These are phyloP conservation scores for Microdochium nivale DNA, from an alignment of 2,329 filamentous ascomycete genomes.

Conservation along the genomic window DNA sequence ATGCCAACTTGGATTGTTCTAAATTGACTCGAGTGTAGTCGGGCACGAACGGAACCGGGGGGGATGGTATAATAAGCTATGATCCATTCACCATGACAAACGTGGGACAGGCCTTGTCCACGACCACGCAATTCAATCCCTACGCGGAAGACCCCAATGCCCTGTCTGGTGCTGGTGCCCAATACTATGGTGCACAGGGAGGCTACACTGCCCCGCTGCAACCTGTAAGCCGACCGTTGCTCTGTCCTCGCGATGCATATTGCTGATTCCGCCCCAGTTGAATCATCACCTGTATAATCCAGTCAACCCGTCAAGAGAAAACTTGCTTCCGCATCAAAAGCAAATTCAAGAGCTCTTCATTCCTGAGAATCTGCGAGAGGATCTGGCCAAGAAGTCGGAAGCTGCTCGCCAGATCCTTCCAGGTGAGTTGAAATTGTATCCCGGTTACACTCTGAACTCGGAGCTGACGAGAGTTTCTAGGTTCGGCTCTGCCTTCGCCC, in stretches of 20 bases:
- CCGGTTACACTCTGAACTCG: not conserved
- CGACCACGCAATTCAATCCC: constrained; percentile 55
- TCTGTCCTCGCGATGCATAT: not conserved
- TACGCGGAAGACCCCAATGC: constrained; percentile 65
- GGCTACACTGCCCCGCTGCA: constrained; percentile 45
- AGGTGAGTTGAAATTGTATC: constrained; percentile 38
- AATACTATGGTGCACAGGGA: constrained; percentile 57
- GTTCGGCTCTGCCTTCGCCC: constrained; percentile 58
- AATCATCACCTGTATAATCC: constrained; percentile 93
- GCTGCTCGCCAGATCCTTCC: constrained; percentile 78
- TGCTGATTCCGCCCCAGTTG: constrained; percentile 37
- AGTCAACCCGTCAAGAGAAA: constrained; percentile 64
- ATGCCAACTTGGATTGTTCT: not conserved
- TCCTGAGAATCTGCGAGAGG: constrained; percentile 76
- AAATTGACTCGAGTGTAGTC: constrained; percentile 13
- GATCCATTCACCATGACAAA: constrained; percentile 58
- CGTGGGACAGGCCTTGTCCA: constrained; percentile 40
- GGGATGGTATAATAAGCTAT: constrained; percentile 31
- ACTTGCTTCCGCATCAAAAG: constrained; percentile 76
- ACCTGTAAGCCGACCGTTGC: constrained; percentile 35
- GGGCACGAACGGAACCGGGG: constrained; percentile 15
- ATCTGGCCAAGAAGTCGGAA: constrained; percentile 81
- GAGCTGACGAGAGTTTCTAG: constrained; percentile 9
- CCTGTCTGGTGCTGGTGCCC: constrained; percentile 45
- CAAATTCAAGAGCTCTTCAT: constrained; percentile 88